Base-by-base conservation (phyloP, 2,329 filamentous ascomycete genomes). In the Annulohypoxylon truncatum region DNA sequence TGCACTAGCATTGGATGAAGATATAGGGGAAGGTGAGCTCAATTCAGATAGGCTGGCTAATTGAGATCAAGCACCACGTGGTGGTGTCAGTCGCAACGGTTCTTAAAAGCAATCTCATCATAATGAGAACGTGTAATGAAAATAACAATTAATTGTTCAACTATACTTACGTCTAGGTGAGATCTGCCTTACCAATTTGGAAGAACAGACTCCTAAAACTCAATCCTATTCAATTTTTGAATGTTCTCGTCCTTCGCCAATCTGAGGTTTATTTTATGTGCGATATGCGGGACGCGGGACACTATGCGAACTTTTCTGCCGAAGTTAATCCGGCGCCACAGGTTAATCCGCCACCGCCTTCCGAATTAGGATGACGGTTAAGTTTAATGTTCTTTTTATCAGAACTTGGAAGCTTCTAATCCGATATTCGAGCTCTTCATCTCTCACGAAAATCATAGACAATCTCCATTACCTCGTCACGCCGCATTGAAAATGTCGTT, bases 401-500 rank as follows among this genome's bases (percentile, higher is more conserved):
- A 46, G 40, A 44, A 35, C 24, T 55, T 54, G 33, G 35, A 62
- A 40, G 29, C 31, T 48, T 29, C 50, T 8, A 42, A 18, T 13
- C 12, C 28, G 50, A 18, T 54, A 54, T 61, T 61, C 51, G 29
- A 64, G 52, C 31, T 66, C 40, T 62, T 29, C 57, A 26, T 50
- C 28, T 20, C 40, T 24, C 46, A 38, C 26, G 42, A 44, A 56
- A 18, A 57, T 9, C 64, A 59, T 3, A 61, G 10, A 46, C 38
- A 33, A 54, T 35, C 9, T 9, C 57, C 6, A 22, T 12, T 38
- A 48, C 2, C 13, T n/a, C n/a, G 26, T 26, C 18, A 38, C 5
- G 5, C 8, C 8, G 6, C 20, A 26, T 26, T 79, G 15, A 85
- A 73, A 58, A 92, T 92, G 90, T 92, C 90, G 70, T 91, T 92